Percentiles rank a stretch among this genome's conserved stretches.
phyloP scores from a whole-genome alignment of 2,329 filamentous ascomycete species.

The Thielaviopsis euricoi region DNA sequence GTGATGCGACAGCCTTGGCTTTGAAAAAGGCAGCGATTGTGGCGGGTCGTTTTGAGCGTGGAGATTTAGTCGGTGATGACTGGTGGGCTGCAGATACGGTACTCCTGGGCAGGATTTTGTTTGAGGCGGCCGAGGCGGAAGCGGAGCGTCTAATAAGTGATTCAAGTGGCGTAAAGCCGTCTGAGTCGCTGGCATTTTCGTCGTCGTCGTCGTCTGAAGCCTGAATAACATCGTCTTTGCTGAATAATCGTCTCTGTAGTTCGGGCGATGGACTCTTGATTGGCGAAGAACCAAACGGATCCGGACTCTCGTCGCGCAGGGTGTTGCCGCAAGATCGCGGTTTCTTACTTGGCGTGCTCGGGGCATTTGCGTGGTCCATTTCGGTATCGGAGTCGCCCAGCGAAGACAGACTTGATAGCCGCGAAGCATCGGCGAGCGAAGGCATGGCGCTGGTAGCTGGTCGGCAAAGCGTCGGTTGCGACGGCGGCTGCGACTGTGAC shows the following conservation, averaged over 20 bases:
- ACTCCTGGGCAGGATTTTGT: neutral
- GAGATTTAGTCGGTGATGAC: neutral
- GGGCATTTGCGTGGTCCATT: neutral
- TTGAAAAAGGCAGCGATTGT: neutral
- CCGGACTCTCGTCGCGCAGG: neutral
- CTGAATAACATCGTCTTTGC: constrained; percentile 42
- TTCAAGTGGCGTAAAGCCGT: constrained; percentile 33
- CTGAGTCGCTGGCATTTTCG: constrained; percentile 44
- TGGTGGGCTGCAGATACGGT: neutral
- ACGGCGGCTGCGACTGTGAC: neutral
- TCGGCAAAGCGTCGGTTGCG: neutral
- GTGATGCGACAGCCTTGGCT: neutral
- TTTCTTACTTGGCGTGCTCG: neutral
- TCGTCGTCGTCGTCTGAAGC: constrained; percentile 65
- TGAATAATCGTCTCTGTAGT: constrained; percentile 15
- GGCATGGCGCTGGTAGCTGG: neutral
- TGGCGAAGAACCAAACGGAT: constrained; percentile 6
- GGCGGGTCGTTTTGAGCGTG: neutral
- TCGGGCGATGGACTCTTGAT: neutral
- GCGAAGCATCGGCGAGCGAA: neutral
- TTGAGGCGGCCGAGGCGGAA: neutral
- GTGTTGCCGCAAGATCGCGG: neutral
- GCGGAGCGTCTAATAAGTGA: neutral
- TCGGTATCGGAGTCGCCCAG: neutral
- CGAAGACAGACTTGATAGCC: neutral